Evolutionary conservation across 1,139 yeast species (phyloP).

Genomic region (Sugiyamaella castrensis): DNA sequence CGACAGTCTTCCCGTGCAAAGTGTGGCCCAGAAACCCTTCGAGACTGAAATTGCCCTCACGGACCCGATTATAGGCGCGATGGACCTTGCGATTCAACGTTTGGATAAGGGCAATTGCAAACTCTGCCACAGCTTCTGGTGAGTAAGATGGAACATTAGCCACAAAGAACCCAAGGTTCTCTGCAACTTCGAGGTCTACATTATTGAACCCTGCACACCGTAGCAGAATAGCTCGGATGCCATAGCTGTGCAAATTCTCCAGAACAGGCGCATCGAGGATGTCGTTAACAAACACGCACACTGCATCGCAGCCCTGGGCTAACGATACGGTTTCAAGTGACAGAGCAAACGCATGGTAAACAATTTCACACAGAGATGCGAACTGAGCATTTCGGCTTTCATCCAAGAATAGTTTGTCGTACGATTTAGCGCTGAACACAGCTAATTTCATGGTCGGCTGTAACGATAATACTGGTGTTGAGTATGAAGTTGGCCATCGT

Average conservation of each 20-base stretch:
- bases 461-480: no score
- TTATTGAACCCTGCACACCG: slow-evolving; percentile 31
- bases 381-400: neutral
- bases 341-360: slow-evolving; percentile 23
- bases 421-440: slow-evolving; percentile 15
- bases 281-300: slow-evolving; percentile 31
- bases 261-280: slow-evolving; percentile 17
- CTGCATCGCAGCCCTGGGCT: slow-evolving; percentile 25
- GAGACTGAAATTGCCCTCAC: slow-evolving; percentile 28
- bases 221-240: slow-evolving; percentile 23
- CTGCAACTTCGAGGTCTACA: slow-evolving; percentile 27
- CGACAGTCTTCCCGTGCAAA: slow-evolving; percentile 52
- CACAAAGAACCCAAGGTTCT: slow-evolving; percentile 23
- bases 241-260: slow-evolving; percentile 19
- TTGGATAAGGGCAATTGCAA: slow-evolving; percentile 28
- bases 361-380: slow-evolving; percentile 3
- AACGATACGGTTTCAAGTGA: slow-evolving; percentile 24
- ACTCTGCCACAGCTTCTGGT: slow-evolving; percentile 31
- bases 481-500: no score
- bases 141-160: slow-evolving; percentile 32
- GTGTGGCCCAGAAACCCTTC: slow-evolving; percentile 40
- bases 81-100: slow-evolving; percentile 28
- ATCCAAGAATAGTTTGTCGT: slow-evolving; percentile 10
- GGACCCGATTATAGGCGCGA: slow-evolving; percentile 28
- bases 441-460: slow-evolving; percentile 7